Percentiles rank a stretch among this genome's conserved stretches.
phyloP scores from a whole-genome alignment of 768 basidiomycete species.

The Mycena sanguinolenta region DNA sequence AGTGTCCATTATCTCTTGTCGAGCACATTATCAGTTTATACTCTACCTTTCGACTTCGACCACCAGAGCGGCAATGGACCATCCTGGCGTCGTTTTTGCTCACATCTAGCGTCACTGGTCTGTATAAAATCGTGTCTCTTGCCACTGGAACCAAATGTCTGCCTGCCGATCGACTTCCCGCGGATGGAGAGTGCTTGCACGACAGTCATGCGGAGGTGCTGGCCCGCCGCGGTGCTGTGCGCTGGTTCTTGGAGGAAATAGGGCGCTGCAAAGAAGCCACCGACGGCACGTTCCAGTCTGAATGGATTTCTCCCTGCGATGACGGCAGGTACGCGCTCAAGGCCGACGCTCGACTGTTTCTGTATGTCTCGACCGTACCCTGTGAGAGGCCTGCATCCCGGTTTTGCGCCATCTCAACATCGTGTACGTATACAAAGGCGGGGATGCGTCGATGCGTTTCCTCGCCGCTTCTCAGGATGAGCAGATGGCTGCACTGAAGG shows the following conservation, averaged over 20 bases:
- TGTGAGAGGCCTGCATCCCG: slow-evolving; percentile 54
- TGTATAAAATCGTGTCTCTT: slow-evolving; percentile 72
- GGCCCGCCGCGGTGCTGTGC: slow-evolving; percentile 82
- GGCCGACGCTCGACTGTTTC: slow-evolving; percentile 61
- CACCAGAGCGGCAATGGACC: slow-evolving; percentile 71
- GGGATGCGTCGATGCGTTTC: slow-evolving; percentile 88
- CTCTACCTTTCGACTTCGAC: slow-evolving; percentile 59
- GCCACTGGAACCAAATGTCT: slow-evolving; percentile 91
- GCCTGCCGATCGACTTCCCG: slow-evolving; percentile 71
- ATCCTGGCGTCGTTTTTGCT: slow-evolving; percentile 72
- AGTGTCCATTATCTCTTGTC: too few relatives aligned
- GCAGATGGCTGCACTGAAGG: slow-evolving; percentile 78
- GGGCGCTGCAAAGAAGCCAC: slow-evolving; percentile 42
- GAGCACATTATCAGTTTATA: slow-evolving; percentile 48
- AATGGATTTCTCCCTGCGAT: slow-evolving; percentile 59
- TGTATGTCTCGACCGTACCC: slow-evolving; percentile 79
- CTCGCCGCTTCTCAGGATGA: slow-evolving; percentile 83
- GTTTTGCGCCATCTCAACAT: slow-evolving; percentile 21
- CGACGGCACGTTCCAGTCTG: slow-evolving; percentile 50
- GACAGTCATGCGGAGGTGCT: slow-evolving; percentile 95
- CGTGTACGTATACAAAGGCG: slow-evolving; percentile 64
- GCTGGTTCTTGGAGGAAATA: slow-evolving; percentile 87
- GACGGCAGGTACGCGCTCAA: slow-evolving; percentile 62
- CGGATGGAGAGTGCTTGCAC: slow-evolving; percentile 83
- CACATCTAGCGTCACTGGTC: slow-evolving; percentile 36